phyloP scores from a whole-genome alignment of 2,329 filamentous ascomycete species.

The Sclerotinia spermophila region DNA sequence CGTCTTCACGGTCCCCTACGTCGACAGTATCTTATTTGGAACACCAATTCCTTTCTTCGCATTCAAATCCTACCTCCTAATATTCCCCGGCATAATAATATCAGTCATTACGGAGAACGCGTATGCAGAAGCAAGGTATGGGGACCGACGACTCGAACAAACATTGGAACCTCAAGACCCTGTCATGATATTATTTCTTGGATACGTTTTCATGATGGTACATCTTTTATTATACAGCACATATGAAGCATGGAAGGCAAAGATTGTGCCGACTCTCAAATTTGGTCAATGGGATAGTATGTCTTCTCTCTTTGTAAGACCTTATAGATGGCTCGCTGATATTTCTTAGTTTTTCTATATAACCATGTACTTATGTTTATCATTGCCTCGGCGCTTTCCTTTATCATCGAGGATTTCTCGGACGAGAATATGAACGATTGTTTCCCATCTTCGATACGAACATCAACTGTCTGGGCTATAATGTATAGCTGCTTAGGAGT shows the following conservation, averaged over 20 bases:
- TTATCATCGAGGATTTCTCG: slow-evolving; percentile 15
- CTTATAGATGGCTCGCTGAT: background rate
- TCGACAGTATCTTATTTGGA: slow-evolving; percentile 16
- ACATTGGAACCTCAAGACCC: slow-evolving; percentile 19
- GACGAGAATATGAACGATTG: slow-evolving; percentile 17
- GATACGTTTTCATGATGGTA: slow-evolving; percentile 15
- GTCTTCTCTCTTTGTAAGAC: background rate
- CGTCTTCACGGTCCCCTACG: slow-evolving; percentile 14
- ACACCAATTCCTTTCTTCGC: slow-evolving; percentile 4
- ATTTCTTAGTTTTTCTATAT: slow-evolving; percentile 14
- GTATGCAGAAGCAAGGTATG: slow-evolving; percentile 15
- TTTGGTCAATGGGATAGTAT: slow-evolving; percentile 18
- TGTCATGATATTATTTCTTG: slow-evolving; percentile 17
- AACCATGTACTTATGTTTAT: slow-evolving; percentile 12
- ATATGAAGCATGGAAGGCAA: slow-evolving; percentile 17
- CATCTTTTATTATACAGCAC: slow-evolving; percentile 13
- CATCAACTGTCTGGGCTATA: slow-evolving; percentile 10
- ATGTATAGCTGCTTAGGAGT: slow-evolving; percentile 8
- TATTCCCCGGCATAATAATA: slow-evolving; percentile 16
- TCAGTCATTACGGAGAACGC: slow-evolving; percentile 17
- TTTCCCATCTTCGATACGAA: background rate
- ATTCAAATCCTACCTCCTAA: slow-evolving; percentile 8
- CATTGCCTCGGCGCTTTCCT: background rate
- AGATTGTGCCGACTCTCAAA: slow-evolving; percentile 9
- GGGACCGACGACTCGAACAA: slow-evolving; percentile 16